Conservation (phyloP, 345 rosid genomes). For the Populus euphratica region DNA sequence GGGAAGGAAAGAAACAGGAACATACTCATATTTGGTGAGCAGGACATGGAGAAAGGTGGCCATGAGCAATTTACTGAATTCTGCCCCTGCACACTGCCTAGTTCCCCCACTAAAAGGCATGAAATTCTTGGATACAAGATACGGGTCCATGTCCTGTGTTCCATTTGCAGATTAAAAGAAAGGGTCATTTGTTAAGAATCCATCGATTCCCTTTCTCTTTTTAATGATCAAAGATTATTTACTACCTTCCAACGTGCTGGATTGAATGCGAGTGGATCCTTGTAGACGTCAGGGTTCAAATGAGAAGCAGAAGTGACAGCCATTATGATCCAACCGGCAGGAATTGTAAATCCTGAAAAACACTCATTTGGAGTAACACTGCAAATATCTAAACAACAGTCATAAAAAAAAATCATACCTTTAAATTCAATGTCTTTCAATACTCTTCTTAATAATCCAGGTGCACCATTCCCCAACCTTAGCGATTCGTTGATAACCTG, state of each 20-base stretch:
- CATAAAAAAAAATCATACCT: not conserved
- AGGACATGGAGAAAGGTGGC: conserved; percentile 27
- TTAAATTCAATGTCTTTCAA: conserved; percentile 19
- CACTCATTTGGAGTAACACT: not conserved
- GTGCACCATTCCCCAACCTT: conserved; percentile 25
- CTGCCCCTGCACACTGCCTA: conserved; percentile 33
- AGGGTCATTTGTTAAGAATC: no score
- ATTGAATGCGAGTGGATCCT: conserved; percentile 24
- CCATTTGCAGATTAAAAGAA: not conserved
- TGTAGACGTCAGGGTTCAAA: conserved; percentile 12
- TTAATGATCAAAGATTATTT: not conserved
- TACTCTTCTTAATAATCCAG: conserved; percentile 27
- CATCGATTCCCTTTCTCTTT: no score
- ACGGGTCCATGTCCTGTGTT: conserved; percentile 4
- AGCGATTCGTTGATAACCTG: conserved; percentile 21
- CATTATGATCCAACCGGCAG: conserved; percentile 16
- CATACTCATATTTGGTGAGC: conserved; percentile 25
- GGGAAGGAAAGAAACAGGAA: no score
- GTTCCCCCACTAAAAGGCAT: conserved; percentile 32
- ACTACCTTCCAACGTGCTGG: conserved; percentile 31
- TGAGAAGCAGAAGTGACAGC: conserved; percentile 17
- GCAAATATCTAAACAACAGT: not conserved
- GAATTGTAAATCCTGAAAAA: conserved; percentile 28
- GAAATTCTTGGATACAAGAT: conserved; percentile 24
- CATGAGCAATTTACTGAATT: conserved; percentile 11